A percentile compares a stretch with the other conserved stretches of the same genome.
Evolutionary conservation across 768 basidiomycete species (phyloP).

Genomic region (Tricholoma sp.): DNA sequence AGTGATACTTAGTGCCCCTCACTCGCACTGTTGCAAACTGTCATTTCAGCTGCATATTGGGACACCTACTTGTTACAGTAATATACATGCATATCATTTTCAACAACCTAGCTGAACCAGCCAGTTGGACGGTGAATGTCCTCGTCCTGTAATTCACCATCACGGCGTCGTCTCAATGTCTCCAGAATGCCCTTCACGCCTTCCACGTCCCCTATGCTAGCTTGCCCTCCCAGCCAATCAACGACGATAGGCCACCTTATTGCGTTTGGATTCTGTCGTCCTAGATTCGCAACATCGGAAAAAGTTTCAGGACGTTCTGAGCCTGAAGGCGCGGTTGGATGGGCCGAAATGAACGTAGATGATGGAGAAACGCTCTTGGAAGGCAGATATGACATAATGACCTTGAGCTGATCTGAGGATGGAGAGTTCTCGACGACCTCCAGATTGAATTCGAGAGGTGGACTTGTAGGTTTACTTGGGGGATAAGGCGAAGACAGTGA

Average conservation of each 20-base stretch:
- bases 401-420: conserved; percentile 61
- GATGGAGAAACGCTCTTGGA: conserved; percentile 34
- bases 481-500: conserved; percentile 63
- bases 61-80: not conserved
- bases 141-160: conserved; percentile 52
- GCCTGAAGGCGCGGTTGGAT: conserved; percentile 42
- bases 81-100: not conserved
- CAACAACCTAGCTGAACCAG: conserved; percentile 39
- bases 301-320: conserved; percentile 35
- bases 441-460: conserved; percentile 64
- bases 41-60: not conserved
- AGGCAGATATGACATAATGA: conserved; percentile 59
- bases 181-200: conserved; percentile 68
- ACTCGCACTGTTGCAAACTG: no score
- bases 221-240: conserved; percentile 66
- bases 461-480: conserved; percentile 33
- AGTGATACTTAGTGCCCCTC: no score
- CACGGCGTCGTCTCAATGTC: conserved; percentile 54
- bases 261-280: conserved; percentile 48
- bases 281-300: conserved; percentile 45
- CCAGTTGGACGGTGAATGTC: conserved; percentile 45
- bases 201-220: conserved; percentile 61
- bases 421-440: conserved; percentile 67
- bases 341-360: conserved; percentile 54
- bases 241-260: conserved; percentile 81